Base-by-base conservation (phyloP, 352 stramenopile species). In the Phytopythium chamaehyphon region DNA sequence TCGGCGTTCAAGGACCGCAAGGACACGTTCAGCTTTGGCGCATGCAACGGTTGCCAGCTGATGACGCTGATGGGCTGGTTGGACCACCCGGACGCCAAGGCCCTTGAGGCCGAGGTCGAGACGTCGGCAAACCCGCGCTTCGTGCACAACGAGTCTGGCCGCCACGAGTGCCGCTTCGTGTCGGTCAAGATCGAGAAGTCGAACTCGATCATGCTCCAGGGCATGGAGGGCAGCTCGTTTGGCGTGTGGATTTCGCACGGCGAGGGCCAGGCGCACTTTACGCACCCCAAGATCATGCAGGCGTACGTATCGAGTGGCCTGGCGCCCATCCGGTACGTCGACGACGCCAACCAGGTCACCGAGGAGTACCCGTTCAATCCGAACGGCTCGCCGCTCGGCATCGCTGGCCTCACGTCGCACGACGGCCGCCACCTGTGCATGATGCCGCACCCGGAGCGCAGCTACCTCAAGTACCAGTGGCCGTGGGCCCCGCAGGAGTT, bases 1-100 rank as follows among this genome's bases (percentile, higher is more conserved):
- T 59, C 98, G 53, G 82, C 83, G 6, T 99, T 99, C 80, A 88
- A 90, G 44, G 86, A 86, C 15, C 90, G 96, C 53, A 63, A 85
- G 24, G 94, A 99, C 76, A 99, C 97, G 18, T 99, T 99, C 77
- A 98, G 88, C 70, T 90, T 99, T 16, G 97, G 97, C 49, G 89
- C 99, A 0, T 99, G 97, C 76, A 99, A 99, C 69, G 97, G 97
- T 37, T 99, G 97, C 73, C 97, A 99, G 78, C 92, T 99, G 37
- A 99, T 99, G 95, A 96, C 96, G 35, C 73, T 99, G 31, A 87
- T 99, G 16, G 97, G 97, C 38, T 99, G 96, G 95, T 89, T 99
- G 38, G 77, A 88, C 48, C 67, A 65, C 18, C 71, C 78, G 21
- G 72, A 90, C 42, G 66, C 77, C 10, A 65, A 67, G 43, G 55